Conservation (phyloP, 106 monocot genomes). For the Allium fistulosum region DNA sequence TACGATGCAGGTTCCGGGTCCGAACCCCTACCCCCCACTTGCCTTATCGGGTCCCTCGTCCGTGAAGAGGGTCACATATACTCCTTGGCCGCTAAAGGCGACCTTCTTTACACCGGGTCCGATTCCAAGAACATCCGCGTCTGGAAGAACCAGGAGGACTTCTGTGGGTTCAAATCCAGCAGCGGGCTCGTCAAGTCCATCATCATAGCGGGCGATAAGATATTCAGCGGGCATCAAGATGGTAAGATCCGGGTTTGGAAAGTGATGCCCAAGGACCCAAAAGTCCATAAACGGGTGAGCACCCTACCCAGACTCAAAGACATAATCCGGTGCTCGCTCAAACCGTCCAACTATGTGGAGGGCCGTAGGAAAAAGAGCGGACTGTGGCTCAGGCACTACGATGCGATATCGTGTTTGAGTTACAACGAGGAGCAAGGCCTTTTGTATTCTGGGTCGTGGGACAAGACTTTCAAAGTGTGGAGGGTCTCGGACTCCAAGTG, state of each 20-base stretch:
- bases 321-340: slow-evolving; percentile 23
- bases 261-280: slow-evolving; percentile 20
- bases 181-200: slow-evolving; percentile 38
- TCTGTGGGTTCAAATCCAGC: slow-evolving; percentile 30
- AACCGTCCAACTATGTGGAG: slow-evolving; percentile 32
- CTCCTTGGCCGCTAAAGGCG: slow-evolving; percentile 23
- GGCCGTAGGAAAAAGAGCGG: slow-evolving; percentile 10
- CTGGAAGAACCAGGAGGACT: slow-evolving; percentile 25
- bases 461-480: slow-evolving; percentile 48
- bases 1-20: no score
- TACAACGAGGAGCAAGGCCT: slow-evolving; percentile 20
- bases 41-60: slow-evolving; percentile 32
- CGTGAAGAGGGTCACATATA: slow-evolving; percentile 37
- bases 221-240: slow-evolving; percentile 42
- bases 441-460: slow-evolving; percentile 47
- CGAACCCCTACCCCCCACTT: slow-evolving; percentile 5
- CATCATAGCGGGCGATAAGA: slow-evolving; percentile 19
- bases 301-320: slow-evolving; percentile 31
- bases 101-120: slow-evolving; percentile 32
- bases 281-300: slow-evolving; percentile 25
- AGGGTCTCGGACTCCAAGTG: slow-evolving; percentile 35
- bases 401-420: slow-evolving; percentile 43
- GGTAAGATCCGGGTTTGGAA: slow-evolving; percentile 35
- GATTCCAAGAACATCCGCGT: slow-evolving; percentile 40
- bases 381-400: slow-evolving; percentile 31